These are phyloP conservation scores for Fonsecaea pedrosoi DNA, from an alignment of 2,329 filamentous ascomycete species.

Conservation along the genomic window DNA sequence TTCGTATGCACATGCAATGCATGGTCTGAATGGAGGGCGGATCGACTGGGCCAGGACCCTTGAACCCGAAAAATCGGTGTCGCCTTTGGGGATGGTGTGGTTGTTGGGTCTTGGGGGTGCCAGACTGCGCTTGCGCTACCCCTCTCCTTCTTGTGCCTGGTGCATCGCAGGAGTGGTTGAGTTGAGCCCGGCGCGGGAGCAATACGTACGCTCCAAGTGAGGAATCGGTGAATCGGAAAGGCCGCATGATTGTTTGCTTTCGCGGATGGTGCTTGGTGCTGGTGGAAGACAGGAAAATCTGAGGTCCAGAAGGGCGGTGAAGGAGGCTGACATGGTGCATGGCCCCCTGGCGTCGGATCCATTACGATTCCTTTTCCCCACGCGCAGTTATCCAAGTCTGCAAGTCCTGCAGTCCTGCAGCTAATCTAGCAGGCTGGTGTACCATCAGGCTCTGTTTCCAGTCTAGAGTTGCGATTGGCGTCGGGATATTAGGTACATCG, in stretches of 20 bases:
- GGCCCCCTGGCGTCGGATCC: background rate
- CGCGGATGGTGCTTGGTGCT: background rate
- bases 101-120: constrained; percentile 1
- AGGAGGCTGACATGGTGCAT: constrained; percentile 25
- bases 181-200: background rate
- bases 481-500: constrained; percentile 9
- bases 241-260: constrained; percentile 6
- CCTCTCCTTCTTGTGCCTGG: background rate
- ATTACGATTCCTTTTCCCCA: constrained; percentile 25
- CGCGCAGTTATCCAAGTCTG: constrained; percentile 18
- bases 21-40: constrained; percentile 9
- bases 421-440: constrained; percentile 6
- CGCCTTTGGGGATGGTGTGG: constrained; percentile 17
- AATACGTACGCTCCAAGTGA: background rate
- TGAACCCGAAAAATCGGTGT: constrained; percentile 33
- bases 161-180: background rate
- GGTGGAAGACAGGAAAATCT: constrained; percentile 2
- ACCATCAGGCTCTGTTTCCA: background rate
- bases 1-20: constrained; percentile 27
- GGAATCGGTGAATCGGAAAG: background rate
- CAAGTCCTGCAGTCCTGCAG: constrained; percentile 12
- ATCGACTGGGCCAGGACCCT: constrained; percentile 12
- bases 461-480: constrained; percentile 15
- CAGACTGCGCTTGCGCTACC: background rate
- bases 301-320: constrained; percentile 37